Conservation (phyloP, 176 grass and related monocot genomes). For the Juncus effusus region DNA sequence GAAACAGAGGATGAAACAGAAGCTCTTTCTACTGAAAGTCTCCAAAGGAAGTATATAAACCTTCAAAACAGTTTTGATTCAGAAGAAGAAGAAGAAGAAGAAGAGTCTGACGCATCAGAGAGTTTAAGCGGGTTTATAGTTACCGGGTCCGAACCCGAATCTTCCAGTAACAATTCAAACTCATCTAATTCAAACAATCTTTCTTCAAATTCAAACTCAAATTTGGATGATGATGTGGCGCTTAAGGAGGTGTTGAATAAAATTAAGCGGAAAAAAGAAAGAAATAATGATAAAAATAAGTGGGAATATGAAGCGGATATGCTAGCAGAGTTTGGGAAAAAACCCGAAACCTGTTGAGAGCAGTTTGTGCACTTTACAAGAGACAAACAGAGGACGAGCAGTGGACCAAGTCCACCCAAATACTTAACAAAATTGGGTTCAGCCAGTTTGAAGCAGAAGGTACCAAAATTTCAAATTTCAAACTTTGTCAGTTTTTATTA, state of each 20-base stretch:
- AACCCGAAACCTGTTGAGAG: conserved; percentile 58
- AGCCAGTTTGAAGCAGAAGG: conserved; percentile 51
- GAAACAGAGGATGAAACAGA: conserved; percentile 34
- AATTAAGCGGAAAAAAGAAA: conserved; percentile 40
- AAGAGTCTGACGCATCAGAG: conserved; percentile 26
- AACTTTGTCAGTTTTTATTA: neutral
- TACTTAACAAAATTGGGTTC: conserved; percentile 55
- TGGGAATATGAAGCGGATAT: conserved; percentile 66
- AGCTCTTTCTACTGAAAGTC: neutral
- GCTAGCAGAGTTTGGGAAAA: conserved; percentile 51
- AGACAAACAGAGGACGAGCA: conserved; percentile 54
- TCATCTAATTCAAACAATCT: neutral
- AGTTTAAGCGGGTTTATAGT: conserved; percentile 56
- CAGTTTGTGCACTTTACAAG: conserved; percentile 73
- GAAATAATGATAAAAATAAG: conserved; percentile 20
- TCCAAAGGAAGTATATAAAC: neutral
- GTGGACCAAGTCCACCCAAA: conserved; percentile 24
- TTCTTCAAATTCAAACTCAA: conserved; percentile 16
- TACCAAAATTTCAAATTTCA: conserved; percentile 20
- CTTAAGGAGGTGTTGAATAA: conserved; percentile 39
- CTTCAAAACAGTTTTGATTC: neutral
- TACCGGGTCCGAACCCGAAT: conserved; percentile 26
- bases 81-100: conserved; percentile 7
- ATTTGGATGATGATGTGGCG: conserved; percentile 27
- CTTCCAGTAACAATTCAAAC: neutral